Evolutionary conservation across 2,329 filamentous ascomycete genomes (phyloP).

Genomic region (Aspergillus neoniger): DNA sequence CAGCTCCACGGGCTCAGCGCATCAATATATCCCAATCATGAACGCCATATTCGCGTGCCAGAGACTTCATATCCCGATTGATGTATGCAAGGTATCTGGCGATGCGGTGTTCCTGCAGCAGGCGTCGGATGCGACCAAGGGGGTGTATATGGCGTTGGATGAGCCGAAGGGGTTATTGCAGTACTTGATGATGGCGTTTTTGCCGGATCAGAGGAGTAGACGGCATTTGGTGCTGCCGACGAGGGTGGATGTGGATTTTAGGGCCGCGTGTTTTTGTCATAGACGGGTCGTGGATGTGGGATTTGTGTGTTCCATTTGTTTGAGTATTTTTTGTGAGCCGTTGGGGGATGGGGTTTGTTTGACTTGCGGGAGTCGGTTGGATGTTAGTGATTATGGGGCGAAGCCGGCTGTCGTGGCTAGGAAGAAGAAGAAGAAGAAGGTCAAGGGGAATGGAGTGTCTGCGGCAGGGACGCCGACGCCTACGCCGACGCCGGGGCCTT

Average conservation of each 20-base stretch:
- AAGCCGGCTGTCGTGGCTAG: constrained; percentile 74
- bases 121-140: constrained; percentile 72
- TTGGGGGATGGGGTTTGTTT: constrained; percentile 69
- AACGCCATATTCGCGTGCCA: constrained; percentile 96
- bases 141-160: constrained; percentile 67
- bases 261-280: constrained; percentile 98
- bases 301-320: constrained; percentile 93
- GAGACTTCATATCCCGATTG: constrained; percentile 82
- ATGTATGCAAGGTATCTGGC: constrained; percentile 83
- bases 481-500: constrained; percentile 45
- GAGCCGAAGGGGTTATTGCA: constrained; percentile 74
- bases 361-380: constrained; percentile 77
- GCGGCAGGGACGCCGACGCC: constrained; percentile 64
- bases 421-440: constrained; percentile 77
- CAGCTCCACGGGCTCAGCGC: constrained; percentile 81
- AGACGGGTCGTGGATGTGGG: constrained; percentile 85
- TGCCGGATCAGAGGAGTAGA: constrained; percentile 69
- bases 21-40: constrained; percentile 97
- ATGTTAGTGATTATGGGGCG: constrained; percentile 73
- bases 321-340: constrained; percentile 84
- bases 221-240: constrained; percentile 74
- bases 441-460: constrained; percentile 46
- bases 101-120: constrained; percentile 93
- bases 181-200: constrained; percentile 91
- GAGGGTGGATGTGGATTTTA: constrained; percentile 87